Evolutionary conservation across 768 basidiomycete species (phyloP), one percentile per base, ranked within the genome.

Genomic region (Termitomyces sp.): DNA sequence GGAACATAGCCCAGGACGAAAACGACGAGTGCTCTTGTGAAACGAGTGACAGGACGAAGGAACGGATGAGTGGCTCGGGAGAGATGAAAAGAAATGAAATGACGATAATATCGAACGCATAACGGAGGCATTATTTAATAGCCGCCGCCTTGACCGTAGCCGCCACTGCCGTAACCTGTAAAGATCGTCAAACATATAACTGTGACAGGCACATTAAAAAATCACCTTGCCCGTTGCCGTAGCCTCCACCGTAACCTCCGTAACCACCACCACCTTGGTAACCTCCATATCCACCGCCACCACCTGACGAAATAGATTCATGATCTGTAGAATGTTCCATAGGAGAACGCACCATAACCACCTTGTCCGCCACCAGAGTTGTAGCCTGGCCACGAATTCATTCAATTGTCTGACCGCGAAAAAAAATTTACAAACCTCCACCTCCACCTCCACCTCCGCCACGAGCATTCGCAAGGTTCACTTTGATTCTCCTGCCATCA

Each of bases 401-500:
- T 34, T 50, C 9, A 56, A 49, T 54, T 13, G 50, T 46, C 12
- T 46, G 6, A 32, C 0, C 26, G 29, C 42, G 41, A 42, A 49
- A 49, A 51, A 18, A 4, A 22, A 27, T 41, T 27, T 12, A 51
- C 65, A 44, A 26, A 64, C 78, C 76, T 57, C 81, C 79, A 0
- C 83, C 82, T 53, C 81, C 79, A 0, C 83, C 82, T 53, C 79
- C 76, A 4, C 81, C 82, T n/a, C 74, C 68, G 46, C 74, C 71
- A 51, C 87, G 81, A 49, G 87, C 84, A 61, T 92, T 90, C 39
- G 89, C 88, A 53, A 90, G 76, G 78, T 96, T 98, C 52, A 87
- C 85, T 72, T 93, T 93, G 69, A 98, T 86, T 59, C 90, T 81
- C 63, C 96, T 84, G 51, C 95, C 94, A 74, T 98, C 96, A 61